These are phyloP conservation scores for Exutisphaerella laricina DNA, from an alignment of 2,329 filamentous ascomycete genomes.

Conservation along the genomic window DNA sequence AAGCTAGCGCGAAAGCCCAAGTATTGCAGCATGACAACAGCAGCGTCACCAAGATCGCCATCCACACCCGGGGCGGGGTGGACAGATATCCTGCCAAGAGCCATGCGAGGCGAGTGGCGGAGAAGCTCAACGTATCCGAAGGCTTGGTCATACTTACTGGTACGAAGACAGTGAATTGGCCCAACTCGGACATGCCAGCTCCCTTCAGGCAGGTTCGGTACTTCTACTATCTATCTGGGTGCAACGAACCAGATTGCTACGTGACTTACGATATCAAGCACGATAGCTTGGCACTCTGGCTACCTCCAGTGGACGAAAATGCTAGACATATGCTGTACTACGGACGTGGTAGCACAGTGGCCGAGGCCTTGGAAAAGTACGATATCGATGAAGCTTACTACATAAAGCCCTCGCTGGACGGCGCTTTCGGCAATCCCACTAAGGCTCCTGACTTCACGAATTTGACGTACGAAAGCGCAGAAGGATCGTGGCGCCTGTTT, in stretches of 20 bases:
- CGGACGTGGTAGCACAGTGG: conserved; percentile 70
- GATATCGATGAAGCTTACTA: conserved; percentile 69
- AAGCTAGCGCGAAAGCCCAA: no score
- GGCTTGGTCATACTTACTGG: conserved; percentile 83
- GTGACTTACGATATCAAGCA: conserved; percentile 73
- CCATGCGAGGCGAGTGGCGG: conserved; percentile 74
- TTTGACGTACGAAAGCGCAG: no score
- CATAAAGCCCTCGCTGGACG: conserved; percentile 34
- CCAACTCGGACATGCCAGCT: conserved; percentile 74
- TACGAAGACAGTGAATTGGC: conserved; percentile 19
- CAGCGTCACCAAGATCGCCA: background rate
- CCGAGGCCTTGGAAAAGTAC: conserved; percentile 70
- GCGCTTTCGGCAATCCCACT: background rate
- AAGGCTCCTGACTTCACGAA: background rate
- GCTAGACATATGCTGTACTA: conserved; percentile 74
- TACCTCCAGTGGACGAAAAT: conserved; percentile 82
- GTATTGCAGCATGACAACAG: no score
- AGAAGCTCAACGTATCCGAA: conserved; percentile 59
- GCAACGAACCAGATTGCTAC: conserved; percentile 70
- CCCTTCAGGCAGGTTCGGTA: conserved; percentile 74
- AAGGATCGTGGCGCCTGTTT: no score
- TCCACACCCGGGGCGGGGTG: conserved; percentile 1
- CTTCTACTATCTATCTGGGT: conserved; percentile 94
- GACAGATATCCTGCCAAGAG: conserved; percentile 73
- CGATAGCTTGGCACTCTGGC: conserved; percentile 75